These are phyloP conservation scores for Parietichytrium sp. DNA, from an alignment of 108 stramenopile species.

Conservation along the genomic window DNA sequence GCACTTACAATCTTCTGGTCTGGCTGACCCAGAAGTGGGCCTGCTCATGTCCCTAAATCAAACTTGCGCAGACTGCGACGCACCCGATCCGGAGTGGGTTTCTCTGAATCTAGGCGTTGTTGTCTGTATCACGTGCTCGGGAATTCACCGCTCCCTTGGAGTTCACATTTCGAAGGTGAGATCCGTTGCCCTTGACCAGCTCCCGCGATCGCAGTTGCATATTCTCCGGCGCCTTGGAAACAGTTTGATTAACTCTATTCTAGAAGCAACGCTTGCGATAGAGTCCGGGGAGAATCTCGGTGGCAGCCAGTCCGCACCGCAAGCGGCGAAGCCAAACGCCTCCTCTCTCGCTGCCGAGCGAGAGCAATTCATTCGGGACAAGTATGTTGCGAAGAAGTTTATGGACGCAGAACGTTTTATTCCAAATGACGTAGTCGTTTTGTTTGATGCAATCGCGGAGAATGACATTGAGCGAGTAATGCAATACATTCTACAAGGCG, in stretches of 20 bases:
- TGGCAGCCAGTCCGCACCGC: neutral
- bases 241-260: conserved; percentile 38
- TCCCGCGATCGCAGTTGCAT: conserved; percentile 25
- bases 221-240: conserved; percentile 50
- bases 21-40: neutral
- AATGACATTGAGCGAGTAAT: no score
- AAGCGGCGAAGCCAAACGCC: conserved; percentile 9
- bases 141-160: conserved; percentile 91
- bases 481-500: no score
- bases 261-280: conserved; percentile 37
- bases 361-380: conserved; percentile 50
- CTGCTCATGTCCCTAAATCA: conserved; percentile 44
- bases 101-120: conserved; percentile 77
- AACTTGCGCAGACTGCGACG: conserved; percentile 58
- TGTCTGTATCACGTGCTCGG: conserved; percentile 92
- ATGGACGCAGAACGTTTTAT: no score
- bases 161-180: conserved; percentile 93
- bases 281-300: no score
- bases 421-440: no score
- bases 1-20: neutral
- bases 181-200: conserved; percentile 56
- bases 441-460: no score
- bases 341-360: conserved; percentile 3
- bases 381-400: conserved; percentile 46
- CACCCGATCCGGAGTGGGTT: conserved; percentile 59